These are phyloP conservation scores for Knufia petricola DNA, from an alignment of 2,329 filamentous ascomycete species.

Conservation along the genomic window DNA sequence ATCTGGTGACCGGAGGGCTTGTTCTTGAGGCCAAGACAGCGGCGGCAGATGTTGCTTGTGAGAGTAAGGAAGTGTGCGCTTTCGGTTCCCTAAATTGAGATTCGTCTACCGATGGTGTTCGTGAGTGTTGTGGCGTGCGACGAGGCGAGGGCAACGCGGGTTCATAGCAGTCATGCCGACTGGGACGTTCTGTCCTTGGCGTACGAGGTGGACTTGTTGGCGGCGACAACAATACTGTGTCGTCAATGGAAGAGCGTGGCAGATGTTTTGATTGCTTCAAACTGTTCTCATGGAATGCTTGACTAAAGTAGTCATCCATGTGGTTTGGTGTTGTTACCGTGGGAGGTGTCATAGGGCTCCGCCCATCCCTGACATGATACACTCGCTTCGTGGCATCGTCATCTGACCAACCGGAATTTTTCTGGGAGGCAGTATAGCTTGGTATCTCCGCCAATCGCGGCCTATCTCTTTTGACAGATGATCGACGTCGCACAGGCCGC, in stretches of 20 bases:
- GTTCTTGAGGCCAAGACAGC: conserved; percentile 18
- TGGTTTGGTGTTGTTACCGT: conserved; percentile 14
- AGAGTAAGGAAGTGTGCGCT: conserved; percentile 18
- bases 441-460: conserved; percentile 1
- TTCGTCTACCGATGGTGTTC: conserved; percentile 19
- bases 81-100: conserved; percentile 18
- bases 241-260: conserved; percentile 13
- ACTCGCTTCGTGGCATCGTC: conserved; percentile 8
- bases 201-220: conserved; percentile 22
- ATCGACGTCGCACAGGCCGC: conserved; percentile 1
- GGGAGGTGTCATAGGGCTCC: conserved; percentile 9
- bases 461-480: conserved; percentile 7
- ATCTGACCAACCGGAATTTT: not conserved
- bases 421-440: not conserved
- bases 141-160: conserved; percentile 12
- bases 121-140: conserved; percentile 13
- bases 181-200: conserved; percentile 14
- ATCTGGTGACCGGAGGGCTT: conserved; percentile 13
- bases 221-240: conserved; percentile 22
- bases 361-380: conserved; percentile 7
- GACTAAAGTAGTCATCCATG: conserved; percentile 20
- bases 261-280: conserved; percentile 10
- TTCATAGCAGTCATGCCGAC: conserved; percentile 15
- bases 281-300: conserved; percentile 18
- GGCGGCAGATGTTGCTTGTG: conserved; percentile 19